Evolutionary conservation across 495 filamentous ascomycete species (phyloP).

Genomic region (Stereocaulon alpinum): DNA sequence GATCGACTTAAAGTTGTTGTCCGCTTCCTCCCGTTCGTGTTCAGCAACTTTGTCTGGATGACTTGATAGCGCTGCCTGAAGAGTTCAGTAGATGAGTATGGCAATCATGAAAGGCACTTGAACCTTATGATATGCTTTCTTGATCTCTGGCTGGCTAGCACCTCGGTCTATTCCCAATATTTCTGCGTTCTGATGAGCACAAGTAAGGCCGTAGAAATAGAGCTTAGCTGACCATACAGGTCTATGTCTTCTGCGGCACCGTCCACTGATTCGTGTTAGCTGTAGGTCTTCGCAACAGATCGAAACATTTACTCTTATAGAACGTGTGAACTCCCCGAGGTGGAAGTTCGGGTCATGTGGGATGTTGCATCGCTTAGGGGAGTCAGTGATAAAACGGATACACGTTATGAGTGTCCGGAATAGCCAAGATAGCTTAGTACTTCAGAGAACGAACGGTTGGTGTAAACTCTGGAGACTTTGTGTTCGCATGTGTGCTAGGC

Average conservation of each 20-base stretch:
- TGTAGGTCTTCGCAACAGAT: background rate
- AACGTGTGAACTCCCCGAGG: background rate
- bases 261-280: conserved; percentile 25
- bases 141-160: conserved; percentile 76
- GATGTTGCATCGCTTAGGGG: background rate
- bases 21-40: conserved; percentile 69
- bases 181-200: conserved; percentile 38
- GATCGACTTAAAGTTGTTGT: conserved; percentile 81
- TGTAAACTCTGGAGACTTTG: background rate
- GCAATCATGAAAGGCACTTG: conserved; percentile 9
- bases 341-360: background rate
- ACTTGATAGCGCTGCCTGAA: conserved; percentile 70
- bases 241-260: conserved; percentile 42
- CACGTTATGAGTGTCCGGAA: background rate
- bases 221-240: conserved; percentile 50
- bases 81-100: background rate
- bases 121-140: conserved; percentile 96
- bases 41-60: conserved; percentile 96
- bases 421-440: too few species aligned
- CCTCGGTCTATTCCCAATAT: conserved; percentile 61
- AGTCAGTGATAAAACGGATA: background rate
- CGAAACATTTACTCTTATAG: conserved; percentile 4
- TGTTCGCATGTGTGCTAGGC: background rate
- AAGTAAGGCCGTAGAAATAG: background rate
- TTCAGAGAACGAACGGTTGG: background rate